A percentile compares a stretch with the other conserved stretches of the same genome.
Evolutionary conservation across 768 basidiomycete genomes (phyloP).

Genomic region (Kwoniella mangroviensis): DNA sequence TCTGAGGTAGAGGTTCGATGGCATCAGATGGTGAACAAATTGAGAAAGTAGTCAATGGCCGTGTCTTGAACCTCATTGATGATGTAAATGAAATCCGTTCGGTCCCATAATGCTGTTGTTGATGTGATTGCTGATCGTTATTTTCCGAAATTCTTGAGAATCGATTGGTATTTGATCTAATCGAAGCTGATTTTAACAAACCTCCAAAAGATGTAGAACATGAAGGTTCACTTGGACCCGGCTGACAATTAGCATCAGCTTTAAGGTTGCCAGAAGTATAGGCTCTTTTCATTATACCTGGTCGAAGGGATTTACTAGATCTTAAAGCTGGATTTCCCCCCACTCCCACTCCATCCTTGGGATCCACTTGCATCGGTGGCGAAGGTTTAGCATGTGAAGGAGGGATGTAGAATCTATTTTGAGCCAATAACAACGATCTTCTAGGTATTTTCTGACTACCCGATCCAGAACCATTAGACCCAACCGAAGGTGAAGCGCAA

Average conservation of each 20-base stretch:
- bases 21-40: constrained; percentile 42
- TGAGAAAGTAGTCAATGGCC: constrained; percentile 27
- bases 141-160: constrained; percentile 5
- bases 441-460: constrained; percentile 12
- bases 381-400: constrained; percentile 6
- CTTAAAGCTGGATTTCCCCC: constrained; percentile 8
- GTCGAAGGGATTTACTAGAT: constrained; percentile 18
- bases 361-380: background rate
- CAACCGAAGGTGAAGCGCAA: background rate
- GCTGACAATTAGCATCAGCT: background rate
- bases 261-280: constrained; percentile 13
- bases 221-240: background rate
- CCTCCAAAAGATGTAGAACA: background rate
- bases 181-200: constrained; percentile 16
- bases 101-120: background rate
- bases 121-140: background rate
- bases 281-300: constrained; percentile 19
- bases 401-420: constrained; percentile 26
- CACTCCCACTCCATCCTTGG: background rate
- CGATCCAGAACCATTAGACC: background rate
- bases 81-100: constrained; percentile 14
- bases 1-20: constrained; percentile 34
- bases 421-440: constrained; percentile 21
- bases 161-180: constrained; percentile 8
- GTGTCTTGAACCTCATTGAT: constrained; percentile 9